Evolutionary conservation across 495 filamentous ascomycete genomes (phyloP), one percentile per base, ranked within the genome.

Genomic region (Peziza echinospora): DNA sequence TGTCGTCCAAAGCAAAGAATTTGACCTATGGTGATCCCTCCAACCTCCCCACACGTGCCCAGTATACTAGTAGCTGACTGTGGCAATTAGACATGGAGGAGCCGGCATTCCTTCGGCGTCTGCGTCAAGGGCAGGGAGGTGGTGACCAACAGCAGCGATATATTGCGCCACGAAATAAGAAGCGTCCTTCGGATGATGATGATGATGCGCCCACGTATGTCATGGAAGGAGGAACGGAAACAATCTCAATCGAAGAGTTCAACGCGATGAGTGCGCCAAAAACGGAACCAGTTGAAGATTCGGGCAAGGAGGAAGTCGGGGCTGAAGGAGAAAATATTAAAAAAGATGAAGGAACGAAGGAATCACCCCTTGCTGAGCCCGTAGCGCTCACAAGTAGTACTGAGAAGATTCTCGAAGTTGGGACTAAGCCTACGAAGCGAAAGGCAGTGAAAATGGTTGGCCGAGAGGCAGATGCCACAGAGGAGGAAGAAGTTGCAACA

Each of bases 181-280:
- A 63, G 46, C 26, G 25, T 10, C 24, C 46, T 26, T 41, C 49
- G 22, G 62, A 61, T 5, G 60, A 66, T 34, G 63, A 64, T 0
- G 63, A 66, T 2, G 65, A 67, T 49, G 67, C 55, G n/a, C 66
- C 65, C 21, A 60, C 66, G 1, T 68, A 68, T 47, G 64, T 70
- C n/a, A 46, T 68, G 16, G 67, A 69, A 30, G 67, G 64, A 24
- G 63, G 53, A 46, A 63, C 63, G 22, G 53, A 65, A 30, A 60
- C 59, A 2, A 48, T 70, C 21, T 59, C 62, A 13, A 63, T 59
- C 52, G 60, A 55, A 22, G 65, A 69, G 42, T 64, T 64, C 43
- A 61, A 67, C 22, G 59, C 64, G 3, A 51, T 70, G 46, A 30
- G 51, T 11, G 46, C 45, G 5, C 53, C 49, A 23, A 54, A 61